phyloP scores from a whole-genome alignment of 1,284 basidiomycete genomes.

The Pseudozyma tsukubaensis region DNA sequence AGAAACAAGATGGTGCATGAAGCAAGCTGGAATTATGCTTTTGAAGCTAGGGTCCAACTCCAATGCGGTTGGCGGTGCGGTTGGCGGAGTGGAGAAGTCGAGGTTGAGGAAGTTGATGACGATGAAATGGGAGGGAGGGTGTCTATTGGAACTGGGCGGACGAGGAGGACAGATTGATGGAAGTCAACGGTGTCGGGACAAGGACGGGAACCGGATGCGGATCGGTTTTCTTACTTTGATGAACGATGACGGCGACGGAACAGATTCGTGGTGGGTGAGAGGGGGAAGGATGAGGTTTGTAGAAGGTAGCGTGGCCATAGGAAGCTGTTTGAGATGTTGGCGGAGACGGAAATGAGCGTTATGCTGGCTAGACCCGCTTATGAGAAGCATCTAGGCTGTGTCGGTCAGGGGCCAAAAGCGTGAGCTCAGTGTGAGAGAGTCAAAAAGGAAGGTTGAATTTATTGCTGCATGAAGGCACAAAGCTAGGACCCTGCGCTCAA shows the following conservation, averaged over 20 bases:
- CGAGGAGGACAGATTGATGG: conserved; percentile 2
- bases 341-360: conserved; percentile 20
- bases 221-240: conserved; percentile 2
- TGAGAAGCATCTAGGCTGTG: conserved; percentile 13
- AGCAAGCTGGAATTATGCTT: background rate
- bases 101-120: background rate
- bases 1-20: background rate
- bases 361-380: conserved; percentile 1
- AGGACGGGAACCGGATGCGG: conserved; percentile 28
- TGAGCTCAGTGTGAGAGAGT: background rate
- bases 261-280: conserved; percentile 2
- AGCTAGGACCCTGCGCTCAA: conserved; percentile 13
- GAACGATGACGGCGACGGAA: conserved; percentile 11
- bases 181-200: background rate
- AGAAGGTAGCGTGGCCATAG: conserved; percentile 7
- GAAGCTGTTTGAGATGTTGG: conserved; percentile 24
- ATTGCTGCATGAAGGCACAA: conserved; percentile 12
- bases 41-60: conserved; percentile 18
- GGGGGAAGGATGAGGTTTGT: conserved; percentile 4
- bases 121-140: background rate
- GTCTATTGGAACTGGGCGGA: background rate
- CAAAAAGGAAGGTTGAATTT: conserved; percentile 29
- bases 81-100: conserved; percentile 4
- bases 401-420: conserved; percentile 28
- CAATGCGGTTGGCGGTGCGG: conserved; percentile 29